Conservation (phyloP, 176 grass and related monocot genomes). For the Melocanna baccifera region DNA sequence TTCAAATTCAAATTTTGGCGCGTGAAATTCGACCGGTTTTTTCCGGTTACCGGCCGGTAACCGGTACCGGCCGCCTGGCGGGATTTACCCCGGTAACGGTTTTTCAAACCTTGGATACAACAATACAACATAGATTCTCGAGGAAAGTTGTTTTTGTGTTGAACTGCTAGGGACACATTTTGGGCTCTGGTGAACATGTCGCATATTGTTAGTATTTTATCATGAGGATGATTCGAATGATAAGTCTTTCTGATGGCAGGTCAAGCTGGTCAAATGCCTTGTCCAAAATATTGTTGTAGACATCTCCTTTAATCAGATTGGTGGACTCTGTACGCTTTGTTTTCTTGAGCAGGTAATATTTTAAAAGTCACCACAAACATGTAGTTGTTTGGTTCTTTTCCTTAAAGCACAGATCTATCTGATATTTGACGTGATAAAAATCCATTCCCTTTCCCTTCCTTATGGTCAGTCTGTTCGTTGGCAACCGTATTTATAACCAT, state of each 20-base stretch:
- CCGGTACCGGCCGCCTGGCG: too few species aligned
- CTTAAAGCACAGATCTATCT: constrained; percentile 18
- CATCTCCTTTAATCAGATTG: constrained; percentile 96
- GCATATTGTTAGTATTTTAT: constrained; percentile 10
- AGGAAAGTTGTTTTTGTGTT: neutral
- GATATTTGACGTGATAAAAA: constrained; percentile 4
- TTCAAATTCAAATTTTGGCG: too few species aligned
- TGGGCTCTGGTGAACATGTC: neutral
- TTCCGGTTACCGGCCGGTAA: too few species aligned
- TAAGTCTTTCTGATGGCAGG: constrained; percentile 50
- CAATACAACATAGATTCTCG: neutral
- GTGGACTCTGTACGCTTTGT: constrained; percentile 82
- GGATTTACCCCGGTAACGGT: too few species aligned
- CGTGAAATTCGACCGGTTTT: too few species aligned
- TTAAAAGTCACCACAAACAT: constrained; percentile 2
- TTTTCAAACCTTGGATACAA: too few species aligned
- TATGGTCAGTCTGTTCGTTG: constrained; percentile 2
- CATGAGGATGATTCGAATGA: neutral
- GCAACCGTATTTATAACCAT: constrained; percentile 14
- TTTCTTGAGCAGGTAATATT: constrained; percentile 52
- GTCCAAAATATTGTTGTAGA: constrained; percentile 89
- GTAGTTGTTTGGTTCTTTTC: neutral
- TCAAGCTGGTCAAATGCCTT: constrained; percentile 88
- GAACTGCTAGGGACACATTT: neutral
- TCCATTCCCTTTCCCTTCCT: neutral